A percentile compares a stretch with the other conserved stretches of the same genome.
These are phyloP conservation scores for Ormosia semicastrata DNA, from an alignment of 306 rosid genomes.

Conservation along the genomic window DNA sequence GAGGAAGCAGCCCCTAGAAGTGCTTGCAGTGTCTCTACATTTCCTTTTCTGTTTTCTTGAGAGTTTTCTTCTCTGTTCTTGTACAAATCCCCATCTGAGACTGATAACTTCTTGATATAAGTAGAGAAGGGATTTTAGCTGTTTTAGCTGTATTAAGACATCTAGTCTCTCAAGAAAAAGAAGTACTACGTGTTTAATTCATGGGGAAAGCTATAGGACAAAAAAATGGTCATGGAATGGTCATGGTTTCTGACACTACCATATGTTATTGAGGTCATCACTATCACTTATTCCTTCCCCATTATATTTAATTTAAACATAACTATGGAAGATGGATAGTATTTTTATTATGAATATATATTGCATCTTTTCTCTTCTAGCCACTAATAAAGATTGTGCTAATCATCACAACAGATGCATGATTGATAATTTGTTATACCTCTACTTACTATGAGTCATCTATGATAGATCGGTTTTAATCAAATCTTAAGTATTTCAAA, in stretches of 20 bases:
- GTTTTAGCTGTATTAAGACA: neutral
- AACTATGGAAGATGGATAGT: neutral
- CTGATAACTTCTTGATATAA: neutral
- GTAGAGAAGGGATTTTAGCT: neutral
- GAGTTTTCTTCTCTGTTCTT: neutral
- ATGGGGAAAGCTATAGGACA: too few species aligned
- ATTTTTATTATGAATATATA: too few species aligned
- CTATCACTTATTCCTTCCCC: neutral
- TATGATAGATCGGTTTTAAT: neutral
- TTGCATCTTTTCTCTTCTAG: neutral
- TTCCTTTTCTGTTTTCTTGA: neutral
- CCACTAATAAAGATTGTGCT: neutral
- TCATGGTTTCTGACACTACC: conserved; percentile 38
- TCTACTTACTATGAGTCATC: neutral
- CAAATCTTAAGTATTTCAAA: neutral
- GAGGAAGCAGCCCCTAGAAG: neutral
- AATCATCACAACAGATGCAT: neutral
- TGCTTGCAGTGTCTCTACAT: neutral
- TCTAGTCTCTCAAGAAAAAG: too few species aligned
- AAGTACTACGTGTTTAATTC: too few species aligned
- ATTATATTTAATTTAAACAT: neutral
- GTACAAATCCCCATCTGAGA: neutral
- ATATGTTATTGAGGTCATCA: conserved; percentile 69
- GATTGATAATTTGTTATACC: neutral
- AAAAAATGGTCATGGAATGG: too few species aligned